phyloP scores from a whole-genome alignment of 2,329 filamentous ascomycete species.

The Stachybotrys echinatus region DNA sequence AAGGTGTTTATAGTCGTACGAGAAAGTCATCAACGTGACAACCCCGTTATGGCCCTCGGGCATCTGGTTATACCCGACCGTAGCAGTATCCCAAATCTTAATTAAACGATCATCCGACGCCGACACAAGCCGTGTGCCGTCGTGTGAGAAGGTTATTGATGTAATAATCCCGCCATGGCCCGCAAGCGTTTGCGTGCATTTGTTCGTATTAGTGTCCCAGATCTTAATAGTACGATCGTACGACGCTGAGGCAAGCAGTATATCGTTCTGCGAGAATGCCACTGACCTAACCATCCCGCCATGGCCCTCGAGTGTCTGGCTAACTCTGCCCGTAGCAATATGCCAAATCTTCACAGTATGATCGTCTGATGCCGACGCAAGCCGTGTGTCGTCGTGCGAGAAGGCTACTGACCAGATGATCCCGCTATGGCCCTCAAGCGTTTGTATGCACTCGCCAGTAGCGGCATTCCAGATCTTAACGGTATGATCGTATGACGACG shows the following conservation, averaged over 20 bases:
- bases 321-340: background rate
- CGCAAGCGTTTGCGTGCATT: background rate
- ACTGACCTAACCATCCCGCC: background rate
- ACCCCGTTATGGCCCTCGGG: background rate
- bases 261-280: conserved; percentile 1
- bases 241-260: conserved; percentile 2
- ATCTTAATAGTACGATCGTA: conserved; percentile 1
- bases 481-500: background rate
- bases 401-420: background rate
- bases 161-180: conserved; percentile 1
- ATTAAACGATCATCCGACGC: background rate
- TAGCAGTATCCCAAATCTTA: conserved; percentile 2
- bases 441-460: background rate
- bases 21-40: background rate
- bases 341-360: background rate
- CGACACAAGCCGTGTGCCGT: conserved; percentile 4
- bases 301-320: conserved; percentile 7
- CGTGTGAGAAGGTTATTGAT: conserved; percentile 3
- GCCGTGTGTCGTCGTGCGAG: conserved; percentile 1
- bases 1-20: background rate
- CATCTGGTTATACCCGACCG: background rate
- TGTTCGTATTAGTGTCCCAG: background rate
- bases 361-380: conserved; percentile 1
- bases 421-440: background rate
- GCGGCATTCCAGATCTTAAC: background rate